Percentiles rank a stretch among this genome's conserved stretches.
Conservation (phyloP, 495 filamentous ascomycete species). For the Xylaria nigripes region DNA sequence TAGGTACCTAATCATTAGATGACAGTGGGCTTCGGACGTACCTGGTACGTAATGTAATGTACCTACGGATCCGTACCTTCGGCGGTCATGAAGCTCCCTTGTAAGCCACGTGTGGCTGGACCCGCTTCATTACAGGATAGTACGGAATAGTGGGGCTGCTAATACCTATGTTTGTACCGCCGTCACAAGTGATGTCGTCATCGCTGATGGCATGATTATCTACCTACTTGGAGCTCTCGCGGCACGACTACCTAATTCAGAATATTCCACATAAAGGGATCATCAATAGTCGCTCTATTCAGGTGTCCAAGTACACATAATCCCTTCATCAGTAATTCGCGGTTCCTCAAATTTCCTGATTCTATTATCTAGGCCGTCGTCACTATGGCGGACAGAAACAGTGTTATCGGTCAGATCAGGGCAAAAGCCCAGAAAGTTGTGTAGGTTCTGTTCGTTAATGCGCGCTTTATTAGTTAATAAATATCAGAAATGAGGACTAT, state of each 20-base stretch:
- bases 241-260: too few species aligned
- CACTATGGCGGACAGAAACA: slow-evolving; percentile 14
- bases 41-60: too few species aligned
- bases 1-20: too few species aligned
- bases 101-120: neutral
- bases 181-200: neutral
- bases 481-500: slow-evolving; percentile 47
- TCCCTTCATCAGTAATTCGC: too few species aligned
- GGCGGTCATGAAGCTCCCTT: neutral
- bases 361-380: neutral
- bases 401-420: slow-evolving; percentile 26
- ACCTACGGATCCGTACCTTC: too few species aligned
- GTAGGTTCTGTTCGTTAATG: slow-evolving; percentile 25
- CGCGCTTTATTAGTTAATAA: slow-evolving; percentile 1
- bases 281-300: too few species aligned
- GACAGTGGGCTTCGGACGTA: too few species aligned
- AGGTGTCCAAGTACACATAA: too few species aligned
- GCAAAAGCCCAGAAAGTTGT: slow-evolving; percentile 44
- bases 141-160: too few species aligned
- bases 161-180: too few species aligned
- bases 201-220: too few species aligned
- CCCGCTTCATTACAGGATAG: neutral
- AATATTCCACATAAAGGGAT: neutral
- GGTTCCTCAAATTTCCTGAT: neutral
- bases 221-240: too few species aligned